Conservation (phyloP, 805 yeast species). For the Yamadazyma akitaensis region DNA sequence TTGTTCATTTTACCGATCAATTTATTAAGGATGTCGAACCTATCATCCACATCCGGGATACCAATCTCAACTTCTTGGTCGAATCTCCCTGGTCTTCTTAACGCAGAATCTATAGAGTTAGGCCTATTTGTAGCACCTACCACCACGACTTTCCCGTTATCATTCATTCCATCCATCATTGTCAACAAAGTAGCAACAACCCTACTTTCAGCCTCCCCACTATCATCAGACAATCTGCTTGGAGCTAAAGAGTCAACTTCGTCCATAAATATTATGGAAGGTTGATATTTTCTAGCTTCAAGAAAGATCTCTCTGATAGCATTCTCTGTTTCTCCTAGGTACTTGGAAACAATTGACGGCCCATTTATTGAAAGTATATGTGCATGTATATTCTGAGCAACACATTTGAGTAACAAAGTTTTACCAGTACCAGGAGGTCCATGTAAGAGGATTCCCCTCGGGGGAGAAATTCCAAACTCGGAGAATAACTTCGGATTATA, state of each 20-base stretch:
- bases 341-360: conserved; percentile 88
- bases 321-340: conserved; percentile 90
- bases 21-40: conserved; percentile 66
- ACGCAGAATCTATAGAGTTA: conserved; percentile 63
- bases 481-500: conserved; percentile 72
- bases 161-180: conserved; percentile 74
- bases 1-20: conserved; percentile 54
- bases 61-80: conserved; percentile 89
- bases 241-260: conserved; percentile 94
- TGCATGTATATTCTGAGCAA: conserved; percentile 74
- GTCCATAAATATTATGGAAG: conserved; percentile 84
- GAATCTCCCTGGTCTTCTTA: conserved; percentile 83
- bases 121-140: conserved; percentile 77
- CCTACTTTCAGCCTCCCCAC: conserved; percentile 86
- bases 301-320: conserved; percentile 76
- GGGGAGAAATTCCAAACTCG: conserved; percentile 87
- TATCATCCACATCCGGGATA: conserved; percentile 81
- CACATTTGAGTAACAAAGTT: conserved; percentile 79
- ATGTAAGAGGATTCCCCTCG: conserved; percentile 87
- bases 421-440: conserved; percentile 99
- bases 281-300: conserved; percentile 85
- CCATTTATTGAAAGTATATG: conserved; percentile 87
- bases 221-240: conserved; percentile 73
- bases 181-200: conserved; percentile 87
- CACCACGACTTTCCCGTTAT: conserved; percentile 60